Base-by-base conservation (phyloP, 2,329 filamentous ascomycete genomes). In the Colletotrichum falcatum region DNA sequence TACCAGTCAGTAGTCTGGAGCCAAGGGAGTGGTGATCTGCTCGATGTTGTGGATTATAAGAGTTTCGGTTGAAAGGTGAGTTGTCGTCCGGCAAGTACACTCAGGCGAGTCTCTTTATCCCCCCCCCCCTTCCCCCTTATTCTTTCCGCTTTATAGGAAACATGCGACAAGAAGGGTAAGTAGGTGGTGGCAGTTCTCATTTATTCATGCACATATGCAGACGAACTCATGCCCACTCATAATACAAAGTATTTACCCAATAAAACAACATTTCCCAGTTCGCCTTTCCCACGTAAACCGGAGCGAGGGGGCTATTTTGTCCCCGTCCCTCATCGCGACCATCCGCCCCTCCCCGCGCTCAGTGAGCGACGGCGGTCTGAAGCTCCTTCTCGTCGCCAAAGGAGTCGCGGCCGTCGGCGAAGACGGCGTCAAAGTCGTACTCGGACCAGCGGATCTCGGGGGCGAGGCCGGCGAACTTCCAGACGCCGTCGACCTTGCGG, bases 381-480 rank as follows among this genome's bases (percentile, higher is more conserved):
- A 71, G 55, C 66, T 71, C 65, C 56, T 33, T 65, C 28, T 46
- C 33, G 49, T 54, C 55, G 33, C 70, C 70, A n/a, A 61, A 72
- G 9, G 66, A 69, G 42, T 73, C 72, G 12, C 72, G 70, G 11
- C 72, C 72, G 2, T 65, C 61, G 3, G 66, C 70, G 71, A 89
- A 89, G n/a, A 88, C 83, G 74, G 85, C 83, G 23, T 88, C 85
- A 73, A 88, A 89, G 61, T 88, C 85, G 74, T 85, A 85, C 81
- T 90, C 88, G 73, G 79, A 79, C 87, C 87, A 90, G 64, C 85
- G 81, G 73, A 90, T 87, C 58, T 84, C 81, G 5, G 88, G 87
- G 73, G 81, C 80, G 64, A 90, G 80, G 2, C 87, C 87, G 14
- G 87, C 87, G 74, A 89, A 88, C 79, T 90, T 90, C 88, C 88